phyloP scores from a whole-genome alignment of 352 stramenopile genomes.

The Pythium apleroticum region DNA sequence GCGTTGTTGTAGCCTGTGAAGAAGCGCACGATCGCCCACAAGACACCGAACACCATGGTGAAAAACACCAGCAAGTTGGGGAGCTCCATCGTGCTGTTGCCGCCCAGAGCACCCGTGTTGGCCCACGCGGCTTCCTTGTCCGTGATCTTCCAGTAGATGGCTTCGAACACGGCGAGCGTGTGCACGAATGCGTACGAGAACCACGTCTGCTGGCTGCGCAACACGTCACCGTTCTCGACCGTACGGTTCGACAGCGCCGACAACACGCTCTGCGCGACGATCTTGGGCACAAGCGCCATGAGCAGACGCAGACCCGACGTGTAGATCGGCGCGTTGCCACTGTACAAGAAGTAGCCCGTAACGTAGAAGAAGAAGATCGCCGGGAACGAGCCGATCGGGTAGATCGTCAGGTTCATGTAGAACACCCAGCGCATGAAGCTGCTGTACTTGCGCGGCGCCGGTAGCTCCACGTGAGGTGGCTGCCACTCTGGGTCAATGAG shows the following conservation, averaged over 20 bases:
- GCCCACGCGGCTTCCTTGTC: conserved; percentile 69
- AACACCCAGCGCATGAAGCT: conserved; percentile 85
- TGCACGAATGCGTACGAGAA: conserved; percentile 86
- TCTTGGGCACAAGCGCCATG: conserved; percentile 57
- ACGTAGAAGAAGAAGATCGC: conserved; percentile 86
- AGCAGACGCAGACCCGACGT: conserved; percentile 5
- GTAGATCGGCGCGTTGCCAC: conserved; percentile 77
- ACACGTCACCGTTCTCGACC: conserved; percentile 81
- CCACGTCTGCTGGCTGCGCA: conserved; percentile 76
- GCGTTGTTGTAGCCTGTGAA: conserved; percentile 75
- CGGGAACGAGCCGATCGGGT: conserved; percentile 73
- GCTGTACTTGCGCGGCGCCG: conserved; percentile 79
- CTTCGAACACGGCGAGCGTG: conserved; percentile 69
- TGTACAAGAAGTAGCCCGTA: conserved; percentile 86
- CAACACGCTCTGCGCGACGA: conserved; percentile 73
- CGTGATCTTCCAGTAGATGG: conserved; percentile 84
- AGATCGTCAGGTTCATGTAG: conserved; percentile 83
- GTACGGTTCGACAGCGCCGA: conserved; percentile 72
- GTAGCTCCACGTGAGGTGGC: conserved; percentile 61
- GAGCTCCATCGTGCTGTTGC: conserved; percentile 70
- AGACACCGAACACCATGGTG: conserved; percentile 61
- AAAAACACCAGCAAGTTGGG: conserved; percentile 86
- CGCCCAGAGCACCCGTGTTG: conserved; percentile 61
- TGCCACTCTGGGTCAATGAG: conserved; percentile 82
- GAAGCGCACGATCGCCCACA: conserved; percentile 83